These are phyloP conservation scores for Pholiota conissans DNA, from an alignment of 768 basidiomycete species.

Conservation along the genomic window DNA sequence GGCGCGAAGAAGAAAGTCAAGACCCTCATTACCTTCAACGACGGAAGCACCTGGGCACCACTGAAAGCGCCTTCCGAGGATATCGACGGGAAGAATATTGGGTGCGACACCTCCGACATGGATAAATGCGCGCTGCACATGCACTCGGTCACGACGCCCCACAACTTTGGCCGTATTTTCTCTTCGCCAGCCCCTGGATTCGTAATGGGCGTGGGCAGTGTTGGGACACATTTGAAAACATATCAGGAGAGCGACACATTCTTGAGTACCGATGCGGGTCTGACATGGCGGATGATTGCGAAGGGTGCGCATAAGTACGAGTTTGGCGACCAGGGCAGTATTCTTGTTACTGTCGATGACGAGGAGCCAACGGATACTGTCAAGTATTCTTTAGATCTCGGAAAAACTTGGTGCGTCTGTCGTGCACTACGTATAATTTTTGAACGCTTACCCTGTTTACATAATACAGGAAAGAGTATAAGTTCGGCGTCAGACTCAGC, in stretches of 20 bases:
- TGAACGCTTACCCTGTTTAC: not conserved
- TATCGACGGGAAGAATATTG: conserved; percentile 56
- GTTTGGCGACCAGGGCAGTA: conserved; percentile 87
- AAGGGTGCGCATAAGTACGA: conserved; percentile 89
- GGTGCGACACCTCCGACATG: conserved; percentile 57
- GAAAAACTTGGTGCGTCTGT: conserved; percentile 71
- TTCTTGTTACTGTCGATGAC: conserved; percentile 82
- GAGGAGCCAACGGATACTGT: conserved; percentile 72
- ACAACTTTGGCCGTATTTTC: conserved; percentile 93
- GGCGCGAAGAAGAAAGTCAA: conserved; percentile 70
- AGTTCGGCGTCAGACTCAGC: conserved; percentile 69
- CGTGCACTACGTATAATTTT: not conserved
- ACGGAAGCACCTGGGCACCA: conserved; percentile 79
- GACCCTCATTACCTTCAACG: conserved; percentile 87
- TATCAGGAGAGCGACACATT: conserved; percentile 95
- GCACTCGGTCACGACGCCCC: conserved; percentile 88
- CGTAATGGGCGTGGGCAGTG: conserved; percentile 94
- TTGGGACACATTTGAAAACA: conserved; percentile 63
- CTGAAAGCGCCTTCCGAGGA: conserved; percentile 61
- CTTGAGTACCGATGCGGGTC: conserved; percentile 85
- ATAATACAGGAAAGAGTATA: conserved; percentile 61
- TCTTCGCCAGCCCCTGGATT: conserved; percentile 93
- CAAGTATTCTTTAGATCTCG: conserved; percentile 80
- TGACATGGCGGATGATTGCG: conserved; percentile 80
- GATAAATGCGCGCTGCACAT: conserved; percentile 83